Percentiles rank a stretch among this genome's conserved stretches.
Conservation (phyloP, 192 early-diverging fungal species). For the Coemansia sp. region DNA sequence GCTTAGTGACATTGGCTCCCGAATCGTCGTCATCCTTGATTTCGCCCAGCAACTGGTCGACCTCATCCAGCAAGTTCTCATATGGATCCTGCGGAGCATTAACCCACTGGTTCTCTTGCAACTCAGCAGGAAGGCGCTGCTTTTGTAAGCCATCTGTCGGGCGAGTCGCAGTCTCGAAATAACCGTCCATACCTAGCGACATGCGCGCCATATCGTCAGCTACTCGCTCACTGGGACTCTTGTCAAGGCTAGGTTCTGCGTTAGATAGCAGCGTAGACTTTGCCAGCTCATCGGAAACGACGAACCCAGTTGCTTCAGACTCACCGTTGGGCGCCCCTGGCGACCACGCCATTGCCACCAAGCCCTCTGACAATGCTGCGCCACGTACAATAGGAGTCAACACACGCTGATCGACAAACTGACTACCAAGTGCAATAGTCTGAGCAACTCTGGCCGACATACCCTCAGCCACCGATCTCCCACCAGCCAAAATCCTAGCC, state of each 20-base stretch:
- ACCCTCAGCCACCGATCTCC: slow-evolving; percentile 38
- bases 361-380: slow-evolving; percentile 19
- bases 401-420: slow-evolving; percentile 50
- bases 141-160: background rate
- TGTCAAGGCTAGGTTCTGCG: background rate
- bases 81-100: slow-evolving; percentile 54
- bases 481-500: slow-evolving; percentile 36
- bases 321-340: background rate
- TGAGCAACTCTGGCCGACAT: slow-evolving; percentile 52
- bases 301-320: background rate
- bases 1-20: background rate
- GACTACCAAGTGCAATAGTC: slow-evolving; percentile 55
- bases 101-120: slow-evolving; percentile 2
- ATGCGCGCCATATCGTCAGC: slow-evolving; percentile 34
- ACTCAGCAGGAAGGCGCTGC: slow-evolving; percentile 9
- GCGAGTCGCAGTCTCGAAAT: background rate
- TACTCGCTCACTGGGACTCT: background rate
- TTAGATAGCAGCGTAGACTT: slow-evolving; percentile 22
- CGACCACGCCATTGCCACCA: background rate
- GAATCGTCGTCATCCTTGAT: slow-evolving; percentile 49
- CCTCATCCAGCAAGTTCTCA: slow-evolving; percentile 57
- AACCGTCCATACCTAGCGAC: slow-evolving; percentile 11
- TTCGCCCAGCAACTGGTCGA: slow-evolving; percentile 54
- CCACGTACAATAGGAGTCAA: slow-evolving; percentile 46
- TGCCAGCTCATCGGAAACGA: slow-evolving; percentile 7